A percentile compares a stretch with the other conserved stretches of the same genome.
phyloP scores from a whole-genome alignment of 495 filamentous ascomycete genomes.

The Hyaloscypha hepaticicola region DNA sequence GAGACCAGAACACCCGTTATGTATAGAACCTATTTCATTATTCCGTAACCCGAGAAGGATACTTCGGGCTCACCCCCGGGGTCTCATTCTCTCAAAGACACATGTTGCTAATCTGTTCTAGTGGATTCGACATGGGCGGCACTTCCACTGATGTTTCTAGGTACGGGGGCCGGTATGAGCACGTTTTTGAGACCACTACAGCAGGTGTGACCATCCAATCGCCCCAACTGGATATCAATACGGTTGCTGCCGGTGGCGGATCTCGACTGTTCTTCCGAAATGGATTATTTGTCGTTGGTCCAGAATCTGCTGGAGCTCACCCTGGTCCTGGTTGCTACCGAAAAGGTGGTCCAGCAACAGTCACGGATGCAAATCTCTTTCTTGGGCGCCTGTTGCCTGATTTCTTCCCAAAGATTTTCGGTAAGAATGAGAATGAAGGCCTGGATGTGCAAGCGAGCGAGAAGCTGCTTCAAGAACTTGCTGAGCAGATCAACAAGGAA shows the following conservation, averaged over 20 bases:
- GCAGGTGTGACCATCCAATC: slow-evolving; percentile 94
- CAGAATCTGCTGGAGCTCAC: slow-evolving; percentile 90
- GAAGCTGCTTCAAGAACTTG: slow-evolving; percentile 73
- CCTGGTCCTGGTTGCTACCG: slow-evolving; percentile 93
- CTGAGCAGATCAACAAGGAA: slow-evolving; percentile 68
- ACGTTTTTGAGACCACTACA: slow-evolving; percentile 96
- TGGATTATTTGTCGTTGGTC: slow-evolving; percentile 93
- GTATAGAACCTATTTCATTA: too few species aligned
- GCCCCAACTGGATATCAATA: slow-evolving; percentile 97
- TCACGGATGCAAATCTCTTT: slow-evolving; percentile 92
- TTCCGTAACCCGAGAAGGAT: too few species aligned
- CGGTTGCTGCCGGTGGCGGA: slow-evolving; percentile 90
- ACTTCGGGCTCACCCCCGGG: too few species aligned
- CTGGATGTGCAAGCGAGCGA: slow-evolving; percentile 77
- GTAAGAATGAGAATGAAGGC: slow-evolving; percentile 83
- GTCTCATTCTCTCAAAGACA: too few species aligned
- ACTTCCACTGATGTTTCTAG: slow-evolving; percentile 94
- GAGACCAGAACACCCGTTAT: slow-evolving; percentile 84
- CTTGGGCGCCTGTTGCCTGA: slow-evolving; percentile 85
- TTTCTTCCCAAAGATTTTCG: slow-evolving; percentile 98
- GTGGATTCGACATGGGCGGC: slow-evolving; percentile 93
- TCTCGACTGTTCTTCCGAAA: slow-evolving; percentile 88
- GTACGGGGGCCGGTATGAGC: slow-evolving; percentile 91
- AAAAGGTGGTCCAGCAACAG: slow-evolving; percentile 88
- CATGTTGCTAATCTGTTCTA: too few species aligned